Evolutionary conservation across 371 early-diverging fungal species (phyloP).

Genomic region (Lichtheimia ramosa): DNA sequence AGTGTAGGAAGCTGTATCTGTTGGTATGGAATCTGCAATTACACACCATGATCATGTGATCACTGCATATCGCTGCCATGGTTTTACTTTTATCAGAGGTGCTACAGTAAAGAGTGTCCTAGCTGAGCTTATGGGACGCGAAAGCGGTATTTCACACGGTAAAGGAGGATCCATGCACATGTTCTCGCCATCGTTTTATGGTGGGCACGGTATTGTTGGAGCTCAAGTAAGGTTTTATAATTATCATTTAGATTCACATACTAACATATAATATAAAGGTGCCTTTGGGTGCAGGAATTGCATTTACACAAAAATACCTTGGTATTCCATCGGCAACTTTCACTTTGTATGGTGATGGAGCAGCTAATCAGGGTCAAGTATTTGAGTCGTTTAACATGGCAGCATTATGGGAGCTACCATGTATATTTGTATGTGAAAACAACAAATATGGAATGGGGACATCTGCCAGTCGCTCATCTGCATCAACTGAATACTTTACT

Average conservation of each 20-base stretch:
- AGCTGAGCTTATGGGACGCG: conserved; percentile 89
- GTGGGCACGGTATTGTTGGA: conserved; percentile 99
- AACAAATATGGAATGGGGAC: conserved; percentile 99
- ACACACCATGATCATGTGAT: conserved; percentile 89
- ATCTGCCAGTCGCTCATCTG: conserved; percentile 85
- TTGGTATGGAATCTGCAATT: conserved; percentile 93
- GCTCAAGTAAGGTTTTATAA: conserved; percentile 67
- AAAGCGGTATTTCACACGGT: conserved; percentile 91
- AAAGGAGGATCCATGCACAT: conserved; percentile 99
- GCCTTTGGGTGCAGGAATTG: conserved; percentile 97
- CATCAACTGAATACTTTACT: conserved; percentile 93
- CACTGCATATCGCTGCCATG: conserved; percentile 99
- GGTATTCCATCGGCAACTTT: conserved; percentile 80
- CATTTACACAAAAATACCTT: conserved; percentile 95
- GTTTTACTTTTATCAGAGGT: conserved; percentile 94
- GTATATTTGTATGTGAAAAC: conserved; percentile 98
- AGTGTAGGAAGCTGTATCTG: conserved; percentile 91
- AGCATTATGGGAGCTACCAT: conserved; percentile 97
- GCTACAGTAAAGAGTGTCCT: conserved; percentile 73
- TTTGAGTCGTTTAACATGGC: conserved; percentile 99
- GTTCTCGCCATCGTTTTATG: conserved; percentile 96
- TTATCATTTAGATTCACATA: too few species aligned
- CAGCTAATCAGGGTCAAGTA: conserved; percentile 99
- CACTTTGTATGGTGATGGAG: conserved; percentile 98
- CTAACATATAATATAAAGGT: conserved; percentile 33